Base-by-base conservation (phyloP, 441 rosid genomes). In the Mallotus japonicus region DNA sequence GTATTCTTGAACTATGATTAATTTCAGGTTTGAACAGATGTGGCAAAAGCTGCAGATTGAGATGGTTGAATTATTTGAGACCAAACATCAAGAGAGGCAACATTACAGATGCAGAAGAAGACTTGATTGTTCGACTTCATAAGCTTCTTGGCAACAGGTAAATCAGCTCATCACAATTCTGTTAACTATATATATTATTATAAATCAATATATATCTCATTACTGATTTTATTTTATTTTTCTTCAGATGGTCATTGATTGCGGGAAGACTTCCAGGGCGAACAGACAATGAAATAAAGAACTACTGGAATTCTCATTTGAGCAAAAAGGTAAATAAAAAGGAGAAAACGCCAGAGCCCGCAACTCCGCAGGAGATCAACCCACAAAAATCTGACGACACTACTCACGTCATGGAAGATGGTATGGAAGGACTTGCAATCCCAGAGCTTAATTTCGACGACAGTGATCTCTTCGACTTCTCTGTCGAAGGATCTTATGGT, bases 81-180 rank as follows among this genome's bases (percentile, higher is more conserved):
- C 90, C 92, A 2, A 88, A 84, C 69, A 85, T 89, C 79, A 89
- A 87, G 82, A 80, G 93, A 82, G 93, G 93, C 83, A 87, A 87
- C 80, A 89, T 89, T 37, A 82, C 93, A 4, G 77, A 80, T 62
- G 89, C 79, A 12, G 93, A 89, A 78, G 93, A 87, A 53, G 93
- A 89, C 77, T 76, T 87, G 72, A 89, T 89, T 73, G 76, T 87
- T 9, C 77, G 93, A 71, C 91, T 89, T 22, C 93, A 89, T 70
- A 89, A 81, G 67, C 83, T 89, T 46, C 88, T 87, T 1, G 93
- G 91, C 20, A 89, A 87, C 86, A 89, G 91, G 90, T 83, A 19
- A 24, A 16, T 61, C n/a, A n/a, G n/a, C n/a, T n/a, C n/a, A n/a
- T n/a, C n/a, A n/a, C n/a, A n/a, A n/a, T n/a, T n/a, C n/a, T n/a